Evolutionary conservation across 345 rosid species (phyloP), one percentile per base, ranked within the genome.

Genomic region (Limnanthes douglasii): DNA sequence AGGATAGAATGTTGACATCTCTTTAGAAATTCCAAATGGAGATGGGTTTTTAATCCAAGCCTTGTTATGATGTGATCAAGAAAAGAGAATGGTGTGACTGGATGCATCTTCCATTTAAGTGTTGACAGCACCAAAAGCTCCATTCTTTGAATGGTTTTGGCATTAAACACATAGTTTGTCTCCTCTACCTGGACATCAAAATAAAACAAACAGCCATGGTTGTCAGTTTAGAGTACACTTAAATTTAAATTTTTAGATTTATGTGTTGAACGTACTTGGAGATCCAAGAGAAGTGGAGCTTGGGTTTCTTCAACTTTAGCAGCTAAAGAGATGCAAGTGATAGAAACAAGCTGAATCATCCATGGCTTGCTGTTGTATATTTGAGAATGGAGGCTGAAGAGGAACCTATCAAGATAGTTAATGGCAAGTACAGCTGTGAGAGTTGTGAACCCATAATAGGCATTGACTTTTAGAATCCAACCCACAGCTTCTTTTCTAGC

Each of bases 271-370:
- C 43, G 18, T 65, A 83, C 97, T 65, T 90, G 99, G 23, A 92
- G 71, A 54, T 92, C 93, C 29, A 71, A 41, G 18, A 92, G 74
- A 48, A 78, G 77, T 40, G 94, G 96, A 20, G 73, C 93, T 31
- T 69, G 65, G 25, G 66, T 75, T 63, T 92, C 99, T 52, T 92
- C 99, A 9, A 92, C 76, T 56, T 92, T 92, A 15, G 99, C 99
- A 28, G 96, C 88, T 13, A 92, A 40, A 19, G 99, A 85, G 43
- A 92, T 72, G 25, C 96, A 92, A 37, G 94, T 62, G 9, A 92
- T 93, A 5, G 96, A 80, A 12, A 72, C 59, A 5, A 92, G 84
- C 54, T 81, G 99, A 46, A 68, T 65, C 93, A 63, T 78, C 99
- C 99, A 92, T 19, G 93, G 93, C 60, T 73, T 73, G 41, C 75